A percentile compares a stretch with the other conserved stretches of the same genome.
These are phyloP conservation scores for Caloboletus firmus DNA, from an alignment of 1,284 basidiomycete genomes.

Conservation along the genomic window DNA sequence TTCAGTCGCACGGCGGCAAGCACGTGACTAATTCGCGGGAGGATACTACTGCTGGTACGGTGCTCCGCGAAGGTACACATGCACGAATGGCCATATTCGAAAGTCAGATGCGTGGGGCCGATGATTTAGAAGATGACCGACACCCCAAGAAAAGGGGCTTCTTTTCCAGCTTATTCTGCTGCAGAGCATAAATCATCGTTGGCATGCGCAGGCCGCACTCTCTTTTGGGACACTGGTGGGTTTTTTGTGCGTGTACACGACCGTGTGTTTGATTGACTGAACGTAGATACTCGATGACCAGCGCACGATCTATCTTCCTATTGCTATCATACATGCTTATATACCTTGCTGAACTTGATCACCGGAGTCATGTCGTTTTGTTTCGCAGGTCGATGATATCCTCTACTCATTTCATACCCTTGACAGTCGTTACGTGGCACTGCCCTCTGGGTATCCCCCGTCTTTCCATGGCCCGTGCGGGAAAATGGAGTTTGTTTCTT, in stretches of 20 bases:
- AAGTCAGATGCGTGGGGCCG: slow-evolving; percentile 47
- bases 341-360: slow-evolving; percentile 33
- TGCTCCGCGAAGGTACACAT: slow-evolving; percentile 34
- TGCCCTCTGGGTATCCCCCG: slow-evolving; percentile 14
- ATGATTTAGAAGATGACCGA: slow-evolving; percentile 35
- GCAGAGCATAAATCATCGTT: slow-evolving; percentile 30
- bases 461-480: slow-evolving; percentile 7
- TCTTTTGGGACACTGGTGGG: slow-evolving; percentile 29
- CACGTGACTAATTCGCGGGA: slow-evolving; percentile 49
- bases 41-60: slow-evolving; percentile 44
- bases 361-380: slow-evolving; percentile 31
- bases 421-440: slow-evolving; percentile 31
- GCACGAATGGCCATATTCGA: slow-evolving; percentile 57
- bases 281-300: slow-evolving; percentile 30
- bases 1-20: slow-evolving; percentile 46
- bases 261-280: slow-evolving; percentile 1
- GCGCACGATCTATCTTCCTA: slow-evolving; percentile 34
- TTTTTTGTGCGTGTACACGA: not conserved
- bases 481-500: slow-evolving; percentile 13
- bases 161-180: slow-evolving; percentile 33
- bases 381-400: slow-evolving; percentile 37
- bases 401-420: slow-evolving; percentile 26
- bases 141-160: slow-evolving; percentile 38
- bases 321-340: slow-evolving; percentile 38
- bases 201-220: slow-evolving; percentile 32